Base-by-base conservation (phyloP, 2,329 filamentous ascomycete genomes). In the Fusarium fujikuroi region DNA sequence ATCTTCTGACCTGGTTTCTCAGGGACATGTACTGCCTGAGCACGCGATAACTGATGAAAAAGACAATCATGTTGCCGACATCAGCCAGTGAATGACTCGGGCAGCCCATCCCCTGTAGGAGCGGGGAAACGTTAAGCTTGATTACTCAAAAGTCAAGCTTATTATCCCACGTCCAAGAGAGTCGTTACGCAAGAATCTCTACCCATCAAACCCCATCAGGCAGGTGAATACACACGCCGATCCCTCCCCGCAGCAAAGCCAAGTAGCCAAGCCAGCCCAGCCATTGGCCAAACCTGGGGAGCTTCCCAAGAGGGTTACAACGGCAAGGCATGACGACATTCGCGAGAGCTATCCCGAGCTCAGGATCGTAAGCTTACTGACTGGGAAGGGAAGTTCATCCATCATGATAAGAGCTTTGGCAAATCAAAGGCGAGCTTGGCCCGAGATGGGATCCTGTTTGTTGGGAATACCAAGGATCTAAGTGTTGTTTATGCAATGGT, bases 251-350 rank as follows among this genome's bases (percentile, higher is more conserved):
- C 72, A 58, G 42, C n/a, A 46, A 36, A 49, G 60, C 68, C 70
- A 70, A 71, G 62, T 46, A 39, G 52, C 59, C 66, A 69, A 69
- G 54, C 60, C 44, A 54, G 63, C 36, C 32, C 42, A n/a, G 18
- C 21, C 30, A 66, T 53, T 67, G 52, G 63, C 32, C 50, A 59
- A 25, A 23, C 5, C 11, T 52, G 30, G 30, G 49, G n/a, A 52
- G 58, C 71, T 76, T 70, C 73, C 71, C 42, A 50, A 75, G 61
- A 34, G 14, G 63, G 73, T 63, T 74, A 76, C 63, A 47, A 56
- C 37, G 25, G 44, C 34, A 32, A 61, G 61, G 34, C 46, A 76
- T 76, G 74, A 76, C 66, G 74, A 73, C 74, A 76, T 72, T 36
- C 40, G 47, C 47, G 57, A 28, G 34, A 61, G 58, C 42, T 71